Evolutionary conservation across 2,329 filamentous ascomycete species (phyloP).

Genomic region (Aspergillus fumigatus): DNA sequence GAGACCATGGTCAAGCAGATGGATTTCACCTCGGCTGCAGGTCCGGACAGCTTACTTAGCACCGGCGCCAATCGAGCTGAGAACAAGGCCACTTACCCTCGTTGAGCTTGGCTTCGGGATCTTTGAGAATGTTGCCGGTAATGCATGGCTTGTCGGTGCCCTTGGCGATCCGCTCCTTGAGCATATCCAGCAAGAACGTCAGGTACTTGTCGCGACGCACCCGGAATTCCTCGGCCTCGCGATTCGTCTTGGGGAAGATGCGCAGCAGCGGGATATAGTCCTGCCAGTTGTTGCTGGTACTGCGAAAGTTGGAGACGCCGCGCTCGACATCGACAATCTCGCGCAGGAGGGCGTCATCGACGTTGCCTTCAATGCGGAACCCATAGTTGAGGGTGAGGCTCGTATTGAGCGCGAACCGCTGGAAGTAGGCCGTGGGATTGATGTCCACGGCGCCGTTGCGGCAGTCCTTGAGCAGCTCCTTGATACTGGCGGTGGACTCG

Average conservation of each 20-base stretch:
- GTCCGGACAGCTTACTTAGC: no score
- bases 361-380: constrained; percentile 66
- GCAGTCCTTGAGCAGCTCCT: constrained; percentile 64
- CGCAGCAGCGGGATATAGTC: constrained; percentile 77
- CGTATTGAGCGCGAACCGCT: constrained; percentile 72
- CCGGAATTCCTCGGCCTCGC: constrained; percentile 61
- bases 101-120: constrained; percentile 65
- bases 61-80: no score
- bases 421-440: constrained; percentile 68
- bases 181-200: constrained; percentile 53
- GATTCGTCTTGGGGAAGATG: constrained; percentile 58
- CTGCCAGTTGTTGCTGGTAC: constrained; percentile 78
- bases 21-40: constrained; percentile 68
- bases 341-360: constrained; percentile 61
- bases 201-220: constrained; percentile 64
- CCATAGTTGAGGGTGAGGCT: constrained; percentile 76
- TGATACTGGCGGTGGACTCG: constrained; percentile 67
- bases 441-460: constrained; percentile 59
- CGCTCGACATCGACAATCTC: constrained; percentile 75
- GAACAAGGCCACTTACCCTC: constrained; percentile 48
- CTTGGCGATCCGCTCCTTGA: constrained; percentile 58
- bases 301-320: constrained; percentile 69
- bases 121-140: constrained; percentile 65
- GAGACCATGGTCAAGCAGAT: constrained; percentile 80
- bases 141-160: constrained; percentile 66